phyloP scores from a whole-genome alignment of 169 alveolate species.

The Plasmodium gaboni region DNA sequence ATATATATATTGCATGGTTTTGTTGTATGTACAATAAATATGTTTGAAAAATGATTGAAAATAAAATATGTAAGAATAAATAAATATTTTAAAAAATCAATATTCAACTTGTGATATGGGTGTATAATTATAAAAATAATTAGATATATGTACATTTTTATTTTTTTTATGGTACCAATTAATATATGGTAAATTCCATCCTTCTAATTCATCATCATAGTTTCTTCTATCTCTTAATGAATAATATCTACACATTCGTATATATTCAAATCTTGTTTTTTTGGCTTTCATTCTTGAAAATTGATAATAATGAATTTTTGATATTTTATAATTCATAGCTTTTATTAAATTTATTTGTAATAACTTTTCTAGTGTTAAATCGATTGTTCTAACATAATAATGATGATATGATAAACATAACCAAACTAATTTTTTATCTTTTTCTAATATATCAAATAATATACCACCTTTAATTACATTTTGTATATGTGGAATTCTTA shows the following conservation, averaged over 20 bases:
- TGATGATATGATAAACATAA: constrained; percentile 85
- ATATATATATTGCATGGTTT: too few relatives aligned
- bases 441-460: constrained; percentile 81
- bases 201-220: constrained; percentile 80
- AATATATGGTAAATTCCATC: constrained; percentile 86
- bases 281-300: constrained; percentile 85
- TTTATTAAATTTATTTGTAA: constrained; percentile 77
- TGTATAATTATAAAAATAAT: constrained; percentile 47
- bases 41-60: too few relatives aligned
- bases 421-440: constrained; percentile 82
- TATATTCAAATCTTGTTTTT: constrained; percentile 82
- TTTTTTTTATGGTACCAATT: constrained; percentile 81
- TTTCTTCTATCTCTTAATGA: constrained; percentile 82
- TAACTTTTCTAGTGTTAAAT: constrained; percentile 80
- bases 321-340: constrained; percentile 80
- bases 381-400: constrained; percentile 82
- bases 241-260: constrained; percentile 86
- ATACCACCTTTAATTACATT: constrained; percentile 79
- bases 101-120: constrained; percentile 46
- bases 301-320: constrained; percentile 83
- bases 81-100: background rate
- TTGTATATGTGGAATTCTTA: constrained; percentile 79
- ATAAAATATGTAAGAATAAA: too few relatives aligned
- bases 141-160: constrained; percentile 61
- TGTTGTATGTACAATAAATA: too few relatives aligned